Conservation (phyloP, 2,329 filamentous ascomycete species). For the Hypoxylon sp. region DNA sequence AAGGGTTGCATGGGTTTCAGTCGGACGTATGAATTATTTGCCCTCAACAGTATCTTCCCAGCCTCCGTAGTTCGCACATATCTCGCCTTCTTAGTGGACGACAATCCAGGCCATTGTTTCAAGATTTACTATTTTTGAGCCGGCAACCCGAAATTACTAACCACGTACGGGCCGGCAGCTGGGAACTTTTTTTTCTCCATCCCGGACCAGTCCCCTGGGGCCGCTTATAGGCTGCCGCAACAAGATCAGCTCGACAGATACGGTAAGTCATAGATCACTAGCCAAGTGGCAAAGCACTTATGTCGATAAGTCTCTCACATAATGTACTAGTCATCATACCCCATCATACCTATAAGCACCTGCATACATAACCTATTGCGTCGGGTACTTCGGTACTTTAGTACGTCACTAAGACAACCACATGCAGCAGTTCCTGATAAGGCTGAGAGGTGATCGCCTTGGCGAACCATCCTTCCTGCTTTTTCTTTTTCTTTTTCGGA, state of each 20-base stretch:
- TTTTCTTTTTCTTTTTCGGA: slow-evolving; percentile 3
- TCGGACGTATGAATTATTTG: slow-evolving; percentile 1
- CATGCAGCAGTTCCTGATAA: slow-evolving; percentile 19
- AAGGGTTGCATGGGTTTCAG: slow-evolving; percentile 23
- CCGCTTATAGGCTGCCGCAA: slow-evolving; percentile 8
- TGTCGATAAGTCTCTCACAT: not conserved
- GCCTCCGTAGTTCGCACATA: slow-evolving; percentile 3
- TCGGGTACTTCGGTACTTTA: not conserved
- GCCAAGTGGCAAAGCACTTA: not conserved
- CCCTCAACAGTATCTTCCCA: not conserved
- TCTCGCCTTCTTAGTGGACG: not conserved
- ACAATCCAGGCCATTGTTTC: slow-evolving; percentile 22
- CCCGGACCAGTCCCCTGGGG: not conserved
- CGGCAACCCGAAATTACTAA: slow-evolving; percentile 12
- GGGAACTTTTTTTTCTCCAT: not conserved
- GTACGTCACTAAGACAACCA: not conserved
- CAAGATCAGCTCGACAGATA: not conserved
- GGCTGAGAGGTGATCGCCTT: slow-evolving; percentile 33
- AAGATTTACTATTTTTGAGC: slow-evolving; percentile 35
- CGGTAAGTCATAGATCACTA: slow-evolving; percentile 6
- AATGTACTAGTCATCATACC: too few species aligned
- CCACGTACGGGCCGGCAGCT: slow-evolving; percentile 9
- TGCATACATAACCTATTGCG: too few species aligned
- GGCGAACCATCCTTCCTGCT: slow-evolving; percentile 26
- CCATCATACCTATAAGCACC: too few species aligned